A percentile compares a stretch with the other conserved stretches of the same genome.
Conservation (phyloP, 164 flowering plant genomes). For the Buxus sempervirens region DNA sequence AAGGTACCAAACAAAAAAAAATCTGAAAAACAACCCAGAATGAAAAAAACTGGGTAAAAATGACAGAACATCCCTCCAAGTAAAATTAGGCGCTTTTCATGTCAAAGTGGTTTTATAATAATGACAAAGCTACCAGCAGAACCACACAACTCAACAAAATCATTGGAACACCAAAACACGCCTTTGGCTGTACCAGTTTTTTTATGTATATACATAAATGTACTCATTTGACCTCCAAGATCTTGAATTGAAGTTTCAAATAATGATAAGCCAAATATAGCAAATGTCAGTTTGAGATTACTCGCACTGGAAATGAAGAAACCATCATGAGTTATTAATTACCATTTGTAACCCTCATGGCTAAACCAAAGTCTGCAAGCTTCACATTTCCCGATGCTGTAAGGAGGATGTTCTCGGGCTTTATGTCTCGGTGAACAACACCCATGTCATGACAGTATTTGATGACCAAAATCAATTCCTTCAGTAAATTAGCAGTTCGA, state of each 20-base stretch:
- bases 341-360: conserved; percentile 58
- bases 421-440: conserved; percentile 90
- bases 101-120: too few species aligned
- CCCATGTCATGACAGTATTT: conserved; percentile 99
- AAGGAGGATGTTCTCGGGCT: conserved; percentile 93
- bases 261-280: neutral
- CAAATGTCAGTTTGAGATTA: neutral
- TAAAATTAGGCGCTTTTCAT: too few species aligned
- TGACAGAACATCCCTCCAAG: too few species aligned
- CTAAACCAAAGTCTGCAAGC: conserved; percentile 95
- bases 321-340: neutral
- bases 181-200: too few species aligned
- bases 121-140: too few species aligned
- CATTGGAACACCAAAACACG: too few species aligned
- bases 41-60: too few species aligned
- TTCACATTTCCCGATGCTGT: conserved; percentile 73
- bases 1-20: too few species aligned
- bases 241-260: too few species aligned
- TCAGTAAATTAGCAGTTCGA: conserved; percentile 56
- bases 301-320: neutral
- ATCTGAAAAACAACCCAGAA: too few species aligned
- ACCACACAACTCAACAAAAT: too few species aligned
- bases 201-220: too few species aligned
- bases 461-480: conserved; percentile 69
- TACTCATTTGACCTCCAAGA: neutral